Evolutionary conservation across 805 yeast species (phyloP), one percentile per base, ranked within the genome.

Genomic region (Vanderwaltozyma polyspora): DNA sequence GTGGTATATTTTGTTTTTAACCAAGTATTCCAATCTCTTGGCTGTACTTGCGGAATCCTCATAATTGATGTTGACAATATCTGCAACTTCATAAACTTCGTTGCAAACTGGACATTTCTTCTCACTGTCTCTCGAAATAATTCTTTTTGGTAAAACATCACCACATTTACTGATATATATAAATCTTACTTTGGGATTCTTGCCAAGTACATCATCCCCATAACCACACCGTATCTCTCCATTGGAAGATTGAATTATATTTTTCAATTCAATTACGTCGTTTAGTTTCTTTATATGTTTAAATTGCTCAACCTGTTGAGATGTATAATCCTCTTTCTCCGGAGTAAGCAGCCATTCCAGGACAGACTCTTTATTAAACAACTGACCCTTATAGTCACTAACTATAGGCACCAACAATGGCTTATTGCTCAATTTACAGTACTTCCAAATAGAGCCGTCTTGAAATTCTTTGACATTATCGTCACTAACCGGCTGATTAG

Each of bases 331-430:
- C 17, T 57, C 59, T 3, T 42, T 41, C 8, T 41, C 40, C 3
- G 40, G 44, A 19, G 48, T 44, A 28, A 80, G 42, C 4, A 85
- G 49, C 49, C 67, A 64, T 45, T 78, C 78, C 6, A 85, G 47
- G 0, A 81, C 51, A 19, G 75, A 56, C 37, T 75, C 81, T 40
- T 80, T 81, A 42, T 77, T 72, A 53, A 68, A 80, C 4, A 85
- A 47, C 21, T 62, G 51, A 0, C 95, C 95, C 32, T 59, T 59
- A 49, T 64, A 76, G 54, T 85, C 94, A 23, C 83, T 69, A 2
- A 79, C 79, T 2, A 82, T 58, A 0, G 79, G 79, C 5, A 46
- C 47, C n/a, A 45, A 41, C 14, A 83, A 61, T 44, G 42, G 64
- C 37, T 51, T 64, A 28, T 46, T 68, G 18, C 64, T 66, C 25